Conservation (phyloP, 192 early-diverging fungal species). For the Phlyctochytrium arcticum region DNA sequence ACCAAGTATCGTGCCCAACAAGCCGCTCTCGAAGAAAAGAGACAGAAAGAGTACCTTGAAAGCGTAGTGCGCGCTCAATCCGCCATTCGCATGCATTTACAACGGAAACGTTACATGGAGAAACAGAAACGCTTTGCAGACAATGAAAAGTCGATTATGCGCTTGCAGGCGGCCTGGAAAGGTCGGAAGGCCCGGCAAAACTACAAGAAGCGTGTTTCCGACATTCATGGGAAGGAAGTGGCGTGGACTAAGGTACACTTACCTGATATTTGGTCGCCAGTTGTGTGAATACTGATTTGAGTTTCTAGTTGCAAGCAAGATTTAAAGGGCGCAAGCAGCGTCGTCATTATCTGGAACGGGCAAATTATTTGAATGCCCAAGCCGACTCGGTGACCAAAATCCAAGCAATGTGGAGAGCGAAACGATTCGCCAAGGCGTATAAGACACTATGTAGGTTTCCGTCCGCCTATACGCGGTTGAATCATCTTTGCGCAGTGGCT, state of each 20-base stretch:
- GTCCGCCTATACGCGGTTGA: no score
- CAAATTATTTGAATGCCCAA: conserved; percentile 60
- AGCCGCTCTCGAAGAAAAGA: conserved; percentile 5
- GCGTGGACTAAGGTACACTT: conserved; percentile 38
- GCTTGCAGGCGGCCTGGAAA: conserved; percentile 26
- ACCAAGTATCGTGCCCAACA: conserved; percentile 12
- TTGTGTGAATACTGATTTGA: background rate
- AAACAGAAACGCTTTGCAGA: conserved; percentile 2
- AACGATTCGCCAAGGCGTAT: conserved; percentile 38
- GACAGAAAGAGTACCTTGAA: conserved; percentile 26
- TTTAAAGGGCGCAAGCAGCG: conserved; percentile 62
- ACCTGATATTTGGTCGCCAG: background rate
- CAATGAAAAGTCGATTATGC: conserved; percentile 28
- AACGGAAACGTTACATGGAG: conserved; percentile 26
- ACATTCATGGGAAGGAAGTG: conserved; percentile 38
- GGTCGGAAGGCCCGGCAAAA: conserved; percentile 18
- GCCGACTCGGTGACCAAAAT: conserved; percentile 74
- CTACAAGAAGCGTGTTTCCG: conserved; percentile 25
- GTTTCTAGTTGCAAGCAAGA: conserved; percentile 57
- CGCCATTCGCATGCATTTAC: conserved; percentile 29
- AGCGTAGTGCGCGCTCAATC: conserved; percentile 35
- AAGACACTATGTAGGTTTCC: conserved; percentile 39
- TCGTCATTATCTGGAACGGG: conserved; percentile 51
- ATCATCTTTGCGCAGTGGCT: no score
- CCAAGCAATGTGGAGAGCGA: conserved; percentile 55